Evolutionary conservation across 1,284 basidiomycete species (phyloP).

Genomic region (Tetrapyrgos nigripes): DNA sequence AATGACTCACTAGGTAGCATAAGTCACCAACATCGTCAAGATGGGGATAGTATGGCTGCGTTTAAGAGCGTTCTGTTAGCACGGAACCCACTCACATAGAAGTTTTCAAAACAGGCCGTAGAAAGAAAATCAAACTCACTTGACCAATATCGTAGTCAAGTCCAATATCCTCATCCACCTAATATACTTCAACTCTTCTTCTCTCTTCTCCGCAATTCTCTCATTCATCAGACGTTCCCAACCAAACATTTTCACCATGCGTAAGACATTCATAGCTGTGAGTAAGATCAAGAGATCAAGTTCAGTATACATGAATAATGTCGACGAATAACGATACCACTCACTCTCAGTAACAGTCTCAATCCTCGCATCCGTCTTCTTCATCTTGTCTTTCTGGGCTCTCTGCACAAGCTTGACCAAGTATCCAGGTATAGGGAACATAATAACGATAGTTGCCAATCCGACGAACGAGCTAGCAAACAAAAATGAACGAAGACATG

Average conservation of each 20-base stretch:
- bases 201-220: conserved; percentile 49
- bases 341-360: conserved; percentile 23
- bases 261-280: conserved; percentile 38
- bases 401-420: not conserved
- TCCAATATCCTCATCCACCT: conserved; percentile 39
- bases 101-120: too few relatives aligned
- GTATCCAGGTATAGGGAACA: conserved; percentile 6
- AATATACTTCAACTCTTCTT: conserved; percentile 50
- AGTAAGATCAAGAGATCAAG: not conserved
- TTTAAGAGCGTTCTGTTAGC: too few relatives aligned
- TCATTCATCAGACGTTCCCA: conserved; percentile 56
- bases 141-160: conserved; percentile 37
- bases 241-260: conserved; percentile 67
- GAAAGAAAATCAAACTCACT: conserved; percentile 31
- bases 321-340: conserved; percentile 39
- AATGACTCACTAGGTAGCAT: conserved; percentile 46
- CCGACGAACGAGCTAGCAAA: conserved; percentile 4
- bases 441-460: conserved; percentile 8
- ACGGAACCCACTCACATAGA: too few relatives aligned
- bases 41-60: conserved; percentile 56
- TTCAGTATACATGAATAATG: not conserved
- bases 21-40: conserved; percentile 53
- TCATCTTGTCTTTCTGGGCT: conserved; percentile 6
- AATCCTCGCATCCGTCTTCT: conserved; percentile 11
- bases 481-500: not conserved